Evolutionary conservation across 2,329 filamentous ascomycete genomes (phyloP).

Genomic region (Microdochium bolleyi): DNA sequence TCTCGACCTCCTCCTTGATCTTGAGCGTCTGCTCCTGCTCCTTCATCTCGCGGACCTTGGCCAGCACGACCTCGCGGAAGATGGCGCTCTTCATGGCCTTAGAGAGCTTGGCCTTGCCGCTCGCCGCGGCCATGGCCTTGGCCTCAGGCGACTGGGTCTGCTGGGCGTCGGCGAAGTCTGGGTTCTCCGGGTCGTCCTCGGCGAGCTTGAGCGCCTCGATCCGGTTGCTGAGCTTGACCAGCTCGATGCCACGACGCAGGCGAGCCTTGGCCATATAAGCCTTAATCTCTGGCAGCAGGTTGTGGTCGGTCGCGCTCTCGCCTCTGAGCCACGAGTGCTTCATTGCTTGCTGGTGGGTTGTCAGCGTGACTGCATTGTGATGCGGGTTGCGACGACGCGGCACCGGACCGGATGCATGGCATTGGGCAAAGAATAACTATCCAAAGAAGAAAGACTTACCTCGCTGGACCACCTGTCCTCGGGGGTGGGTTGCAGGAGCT

Average conservation of each 20-base stretch:
- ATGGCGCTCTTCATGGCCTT: constrained; percentile 59
- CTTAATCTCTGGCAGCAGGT: constrained; percentile 94
- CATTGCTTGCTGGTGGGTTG: constrained; percentile 55
- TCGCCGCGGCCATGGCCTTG: constrained; percentile 22
- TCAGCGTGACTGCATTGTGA: constrained; percentile 1
- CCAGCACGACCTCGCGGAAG: constrained; percentile 88
- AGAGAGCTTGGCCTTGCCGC: constrained; percentile 32
- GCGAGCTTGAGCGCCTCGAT: constrained; percentile 92
- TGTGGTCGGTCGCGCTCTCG: constrained; percentile 87
- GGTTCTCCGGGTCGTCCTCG: constrained; percentile 73
- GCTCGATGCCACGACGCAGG: constrained; percentile 86
- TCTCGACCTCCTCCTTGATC: constrained; percentile 50
- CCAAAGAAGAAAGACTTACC: constrained; percentile 35
- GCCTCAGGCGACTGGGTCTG: constrained; percentile 1
- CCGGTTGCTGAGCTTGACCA: constrained; percentile 91
- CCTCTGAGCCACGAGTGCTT: constrained; percentile 85
- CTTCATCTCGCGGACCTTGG: constrained; percentile 90
- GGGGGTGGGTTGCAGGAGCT: constrained; percentile 71
- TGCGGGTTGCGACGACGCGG: background rate
- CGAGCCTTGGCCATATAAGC: constrained; percentile 88
- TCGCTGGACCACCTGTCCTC: constrained; percentile 70
- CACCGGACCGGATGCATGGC: too few relatives aligned
- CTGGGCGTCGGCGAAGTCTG: constrained; percentile 54
- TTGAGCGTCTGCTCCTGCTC: constrained; percentile 71
- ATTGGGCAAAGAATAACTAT: too few relatives aligned